These are phyloP conservation scores for Aotearoamyces nothofagi DNA, from an alignment of 2,329 filamentous ascomycete species.

Conservation along the genomic window DNA sequence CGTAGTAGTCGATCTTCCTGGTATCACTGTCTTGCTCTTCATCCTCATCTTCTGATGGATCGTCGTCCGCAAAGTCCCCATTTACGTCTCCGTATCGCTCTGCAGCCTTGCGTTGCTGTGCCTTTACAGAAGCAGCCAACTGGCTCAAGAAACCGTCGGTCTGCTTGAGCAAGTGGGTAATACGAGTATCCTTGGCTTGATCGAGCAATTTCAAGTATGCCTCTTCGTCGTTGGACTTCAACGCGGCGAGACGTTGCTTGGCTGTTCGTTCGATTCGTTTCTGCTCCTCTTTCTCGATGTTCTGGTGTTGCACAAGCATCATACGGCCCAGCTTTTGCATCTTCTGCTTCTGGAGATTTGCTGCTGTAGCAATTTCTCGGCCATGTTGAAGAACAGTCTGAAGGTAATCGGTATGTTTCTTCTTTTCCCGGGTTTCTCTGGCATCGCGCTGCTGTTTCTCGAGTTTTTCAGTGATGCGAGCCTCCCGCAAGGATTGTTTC, in stretches of 20 bases:
- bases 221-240: constrained; percentile 98
- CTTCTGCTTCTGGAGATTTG: constrained; percentile 53
- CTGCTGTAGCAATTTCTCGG: constrained; percentile 57
- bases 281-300: constrained; percentile 98
- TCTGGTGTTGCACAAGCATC: constrained; percentile 82
- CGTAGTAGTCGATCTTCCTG: constrained; percentile 95
- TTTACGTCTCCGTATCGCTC: constrained; percentile 60
- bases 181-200: constrained; percentile 98
- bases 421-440: constrained; percentile 90
- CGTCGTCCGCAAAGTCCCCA: constrained; percentile 29
- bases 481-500: constrained; percentile 91
- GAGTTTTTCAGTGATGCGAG: constrained; percentile 93
- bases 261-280: constrained; percentile 95
- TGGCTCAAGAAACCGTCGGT: constrained; percentile 96
- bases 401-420: constrained; percentile 89
- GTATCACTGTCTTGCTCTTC: constrained; percentile 53
- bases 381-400: constrained; percentile 74
- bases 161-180: constrained; percentile 90
- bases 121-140: constrained; percentile 85
- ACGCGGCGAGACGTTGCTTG: constrained; percentile 96
- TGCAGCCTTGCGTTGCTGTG: constrained; percentile 73
- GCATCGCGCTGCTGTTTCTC: constrained; percentile 98
- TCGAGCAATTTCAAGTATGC: constrained; percentile 96
- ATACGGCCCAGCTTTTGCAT: constrained; percentile 75
- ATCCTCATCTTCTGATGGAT: constrained; percentile 51